Base-by-base conservation (phyloP, 768 basidiomycete species). In the Rhodosporidiobolus sp. region DNA sequence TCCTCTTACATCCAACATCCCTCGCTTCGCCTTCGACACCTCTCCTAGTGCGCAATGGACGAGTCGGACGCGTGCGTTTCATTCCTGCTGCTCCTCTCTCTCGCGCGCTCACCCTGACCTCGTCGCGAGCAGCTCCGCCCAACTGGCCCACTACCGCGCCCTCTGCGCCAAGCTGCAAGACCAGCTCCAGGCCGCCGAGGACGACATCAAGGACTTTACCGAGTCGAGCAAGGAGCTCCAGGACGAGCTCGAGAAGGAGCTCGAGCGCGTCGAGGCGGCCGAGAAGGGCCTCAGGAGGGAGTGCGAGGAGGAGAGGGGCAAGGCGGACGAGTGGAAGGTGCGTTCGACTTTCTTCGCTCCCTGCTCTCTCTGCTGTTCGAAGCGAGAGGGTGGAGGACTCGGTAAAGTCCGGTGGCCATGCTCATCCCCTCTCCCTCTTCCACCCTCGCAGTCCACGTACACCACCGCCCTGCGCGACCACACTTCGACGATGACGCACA, bases 281-380 rank as follows among this genome's bases (percentile, higher is more conserved):
- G 90, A 92, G 79, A 87, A 88, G 79, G 68, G 67, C 24, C 59
- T 78, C 62, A 59, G 72, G 34, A 49, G 24, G 19, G 74, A 73
- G 48, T n/a, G 63, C 12, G 91, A 92, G 32, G 87, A 85, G 77
- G 85, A 89, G 59, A 90, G 91, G 79, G 81, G 81, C 50, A 92
- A 93, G 79, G 85, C 88, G 74, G 92, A 94, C 73, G 89, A 92
- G 43, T 95, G 94, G 94, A 95, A 95, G 89, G 93, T 92, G 69
- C 65, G 86, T 82, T 17, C n/a, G 16, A 1, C 20, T 46, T n/a
- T n/a, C 12, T 32, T 14, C 28, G 45, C 24, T 60, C 38, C 7
- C 19, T 19, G 52, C 14, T 28, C 59, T 48, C 22, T 22, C n/a
- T n/a, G n/a, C n/a, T n/a, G n/a, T n/a, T n/a, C n/a, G n/a, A n/a